These are phyloP conservation scores for Talinum fruticosum DNA, from an alignment of 148 eudicot genomes.

Conservation along the genomic window DNA sequence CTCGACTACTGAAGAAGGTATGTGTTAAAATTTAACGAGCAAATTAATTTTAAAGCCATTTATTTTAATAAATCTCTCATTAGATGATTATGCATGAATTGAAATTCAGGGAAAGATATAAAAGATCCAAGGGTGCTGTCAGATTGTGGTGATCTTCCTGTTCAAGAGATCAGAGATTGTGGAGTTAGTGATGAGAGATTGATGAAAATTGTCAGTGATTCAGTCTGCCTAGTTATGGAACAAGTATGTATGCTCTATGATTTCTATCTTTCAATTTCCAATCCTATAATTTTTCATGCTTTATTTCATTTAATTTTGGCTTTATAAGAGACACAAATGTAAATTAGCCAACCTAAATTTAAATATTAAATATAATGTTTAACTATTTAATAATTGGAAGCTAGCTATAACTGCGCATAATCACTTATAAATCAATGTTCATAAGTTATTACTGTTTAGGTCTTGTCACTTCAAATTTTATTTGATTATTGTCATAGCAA, in stretches of 20 bases:
- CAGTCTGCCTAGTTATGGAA: constrained; percentile 89
- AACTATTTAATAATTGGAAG: too few relatives aligned
- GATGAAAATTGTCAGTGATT: constrained; percentile 73
- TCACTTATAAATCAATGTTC: too few relatives aligned
- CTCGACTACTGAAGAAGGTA: constrained; percentile 86
- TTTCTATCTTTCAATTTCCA: neutral
- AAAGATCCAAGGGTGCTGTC: constrained; percentile 77
- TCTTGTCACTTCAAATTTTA: too few relatives aligned
- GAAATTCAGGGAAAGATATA: constrained; percentile 70
- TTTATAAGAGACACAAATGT: neutral
- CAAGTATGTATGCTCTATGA: constrained; percentile 68
- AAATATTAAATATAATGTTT: too few relatives aligned
- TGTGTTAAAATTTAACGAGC: neutral
- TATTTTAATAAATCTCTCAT: neutral
- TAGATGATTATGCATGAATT: neutral
- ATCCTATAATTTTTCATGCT: neutral
- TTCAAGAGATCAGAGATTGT: constrained; percentile 94
- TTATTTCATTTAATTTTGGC: neutral
- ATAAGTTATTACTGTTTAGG: too few relatives aligned
- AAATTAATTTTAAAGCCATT: too few relatives aligned
- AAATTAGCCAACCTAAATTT: too few relatives aligned
- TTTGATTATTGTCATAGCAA: too few relatives aligned
- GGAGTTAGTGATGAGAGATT: constrained; percentile 83
- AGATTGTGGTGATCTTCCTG: constrained; percentile 92
- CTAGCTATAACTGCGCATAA: too few relatives aligned